These are phyloP conservation scores for Rubia occidens DNA, from an alignment of 305 asterid genomes.

Conservation along the genomic window DNA sequence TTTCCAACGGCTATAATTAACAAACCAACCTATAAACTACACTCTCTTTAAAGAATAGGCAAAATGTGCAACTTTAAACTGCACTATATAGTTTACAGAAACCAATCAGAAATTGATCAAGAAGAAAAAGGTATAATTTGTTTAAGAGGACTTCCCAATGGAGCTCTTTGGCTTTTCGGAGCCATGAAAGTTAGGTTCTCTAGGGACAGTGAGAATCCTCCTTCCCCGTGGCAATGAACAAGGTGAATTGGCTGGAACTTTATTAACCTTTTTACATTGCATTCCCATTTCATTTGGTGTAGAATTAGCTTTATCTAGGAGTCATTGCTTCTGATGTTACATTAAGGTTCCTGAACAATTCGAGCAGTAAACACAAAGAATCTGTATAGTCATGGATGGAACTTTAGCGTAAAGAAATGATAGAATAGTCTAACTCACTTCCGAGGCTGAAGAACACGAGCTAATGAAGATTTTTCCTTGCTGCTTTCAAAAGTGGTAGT, in stretches of 20 bases:
- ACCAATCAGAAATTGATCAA: constrained; percentile 15
- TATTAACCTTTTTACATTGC: constrained; percentile 15
- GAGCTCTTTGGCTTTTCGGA: constrained; percentile 39
- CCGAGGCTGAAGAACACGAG: constrained; percentile 28
- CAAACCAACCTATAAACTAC: background rate
- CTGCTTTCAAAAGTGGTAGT: constrained; percentile 21
- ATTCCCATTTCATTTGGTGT: constrained; percentile 21
- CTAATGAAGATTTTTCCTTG: constrained; percentile 44
- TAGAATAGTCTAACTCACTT: constrained; percentile 28
- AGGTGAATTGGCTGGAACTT: constrained; percentile 7
- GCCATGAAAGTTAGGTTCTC: constrained; percentile 42
- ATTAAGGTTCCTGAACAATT: background rate
- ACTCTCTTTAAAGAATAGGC: background rate
- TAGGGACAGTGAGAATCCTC: constrained; percentile 32
- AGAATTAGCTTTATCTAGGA: constrained; percentile 43
- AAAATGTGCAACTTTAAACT: background rate
- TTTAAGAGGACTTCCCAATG: constrained; percentile 18
- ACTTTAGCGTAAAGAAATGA: background rate
- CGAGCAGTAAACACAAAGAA: background rate
- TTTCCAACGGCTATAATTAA: background rate
- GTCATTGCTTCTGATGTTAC: constrained; percentile 32
- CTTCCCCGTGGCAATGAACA: constrained; percentile 20
- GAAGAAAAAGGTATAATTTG: constrained; percentile 3
- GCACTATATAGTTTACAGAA: background rate
- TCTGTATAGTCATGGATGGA: background rate